A percentile compares a stretch with the other conserved stretches of the same genome.
Evolutionary conservation across 352 stramenopile species (phyloP).

Genomic region (Aphanomyces invadans): DNA sequence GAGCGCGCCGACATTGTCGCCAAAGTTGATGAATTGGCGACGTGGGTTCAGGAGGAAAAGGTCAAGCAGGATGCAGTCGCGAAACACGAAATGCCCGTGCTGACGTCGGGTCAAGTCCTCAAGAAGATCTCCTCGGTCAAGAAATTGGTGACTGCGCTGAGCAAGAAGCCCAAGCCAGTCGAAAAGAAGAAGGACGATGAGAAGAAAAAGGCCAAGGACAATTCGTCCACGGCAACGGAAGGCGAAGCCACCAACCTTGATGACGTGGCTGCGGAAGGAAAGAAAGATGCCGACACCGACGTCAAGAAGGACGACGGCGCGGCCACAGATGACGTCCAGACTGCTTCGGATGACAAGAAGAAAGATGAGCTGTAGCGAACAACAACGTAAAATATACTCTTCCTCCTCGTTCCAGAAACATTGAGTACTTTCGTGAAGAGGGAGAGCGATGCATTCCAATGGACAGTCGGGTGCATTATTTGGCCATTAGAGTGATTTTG

Average conservation of each 20-base stretch:
- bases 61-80: constrained; percentile 54
- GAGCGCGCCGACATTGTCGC: constrained; percentile 82
- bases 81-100: constrained; percentile 69
- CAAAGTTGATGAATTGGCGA: constrained; percentile 74
- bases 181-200: constrained; percentile 43
- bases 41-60: constrained; percentile 72
- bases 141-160: constrained; percentile 67
- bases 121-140: constrained; percentile 83
- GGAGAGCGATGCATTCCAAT: too few species aligned
- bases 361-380: constrained; percentile 23
- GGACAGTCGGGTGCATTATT: too few species aligned
- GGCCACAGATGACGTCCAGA: too few species aligned
- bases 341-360: not conserved
- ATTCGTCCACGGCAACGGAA: too few species aligned
- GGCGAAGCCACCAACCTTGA: not conserved
- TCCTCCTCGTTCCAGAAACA: too few species aligned
- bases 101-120: constrained; percentile 81
- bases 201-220: constrained; percentile 26
- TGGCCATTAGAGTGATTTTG: too few species aligned
- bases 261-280: not conserved
- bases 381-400: too few species aligned
- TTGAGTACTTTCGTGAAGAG: too few species aligned
- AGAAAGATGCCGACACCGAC: constrained; percentile 26
- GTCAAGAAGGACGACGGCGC: constrained; percentile 16
- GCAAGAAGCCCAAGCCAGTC: constrained; percentile 60